A percentile compares a stretch with the other conserved stretches of the same genome.
phyloP scores from a whole-genome alignment of 2,329 filamentous ascomycete genomes.

The Arthrobotrys conoides region DNA sequence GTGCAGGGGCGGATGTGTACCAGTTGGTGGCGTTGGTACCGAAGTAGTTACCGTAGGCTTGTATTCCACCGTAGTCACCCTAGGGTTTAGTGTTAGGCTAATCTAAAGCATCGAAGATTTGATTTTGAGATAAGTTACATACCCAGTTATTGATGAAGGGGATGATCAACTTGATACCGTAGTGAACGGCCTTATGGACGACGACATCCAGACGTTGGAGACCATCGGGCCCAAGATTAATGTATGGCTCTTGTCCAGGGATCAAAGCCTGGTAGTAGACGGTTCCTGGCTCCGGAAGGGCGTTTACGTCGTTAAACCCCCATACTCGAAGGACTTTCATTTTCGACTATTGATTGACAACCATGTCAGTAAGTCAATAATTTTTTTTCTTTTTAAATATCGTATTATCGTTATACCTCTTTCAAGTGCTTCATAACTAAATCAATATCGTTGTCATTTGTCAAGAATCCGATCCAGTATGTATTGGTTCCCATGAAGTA shows the following conservation, averaged over 20 bases:
- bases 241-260: constrained; percentile 57
- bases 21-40: constrained; percentile 71
- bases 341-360: constrained; percentile 67
- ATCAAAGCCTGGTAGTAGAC: constrained; percentile 57
- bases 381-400: too few species aligned
- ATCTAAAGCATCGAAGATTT: neutral
- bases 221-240: constrained; percentile 65
- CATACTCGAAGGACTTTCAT: constrained; percentile 74
- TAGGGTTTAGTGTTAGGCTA: neutral
- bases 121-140: neutral
- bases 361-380: too few species aligned
- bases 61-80: constrained; percentile 58
- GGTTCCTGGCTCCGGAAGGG: constrained; percentile 46
- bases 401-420: constrained; percentile 39
- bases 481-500: constrained; percentile 61
- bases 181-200: constrained; percentile 73
- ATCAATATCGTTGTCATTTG: constrained; percentile 70
- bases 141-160: constrained; percentile 79
- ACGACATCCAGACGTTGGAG: constrained; percentile 77
- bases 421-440: constrained; percentile 70
- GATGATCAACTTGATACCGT: constrained; percentile 76
- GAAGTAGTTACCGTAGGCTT: constrained; percentile 69
- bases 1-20: constrained; percentile 72
- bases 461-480: constrained; percentile 58
- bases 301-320: constrained; percentile 74